phyloP scores from a whole-genome alignment of 345 rosid genomes.

The Camelina neglecta region DNA sequence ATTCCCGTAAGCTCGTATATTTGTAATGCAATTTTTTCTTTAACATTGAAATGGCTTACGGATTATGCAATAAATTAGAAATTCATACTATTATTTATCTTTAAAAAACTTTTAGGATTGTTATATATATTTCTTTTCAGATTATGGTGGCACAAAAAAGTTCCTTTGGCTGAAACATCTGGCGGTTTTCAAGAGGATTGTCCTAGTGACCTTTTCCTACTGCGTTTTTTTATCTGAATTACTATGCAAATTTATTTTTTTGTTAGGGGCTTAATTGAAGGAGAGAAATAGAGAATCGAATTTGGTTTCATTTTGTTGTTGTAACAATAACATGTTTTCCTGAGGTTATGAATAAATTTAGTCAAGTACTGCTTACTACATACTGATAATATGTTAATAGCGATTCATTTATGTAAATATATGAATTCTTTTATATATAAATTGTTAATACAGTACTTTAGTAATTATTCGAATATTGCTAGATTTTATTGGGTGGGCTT shows the following conservation, averaged over 20 bases:
- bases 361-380: not conserved
- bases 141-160: not conserved
- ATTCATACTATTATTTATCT: not conserved
- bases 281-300: not conserved
- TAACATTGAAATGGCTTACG: not conserved
- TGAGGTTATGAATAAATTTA: not conserved
- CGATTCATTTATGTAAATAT: too few species aligned
- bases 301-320: not conserved
- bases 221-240: not conserved
- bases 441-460: not conserved
- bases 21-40: too few species aligned
- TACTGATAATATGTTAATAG: too few species aligned
- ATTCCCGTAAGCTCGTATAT: not conserved
- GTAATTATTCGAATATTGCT: constrained; percentile 1
- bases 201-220: not conserved
- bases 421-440: not conserved
- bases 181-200: not conserved
- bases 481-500: constrained; percentile 6
- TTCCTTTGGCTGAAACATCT: not conserved
- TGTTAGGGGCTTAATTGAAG: not conserved
- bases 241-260: not conserved
- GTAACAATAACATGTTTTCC: not conserved
- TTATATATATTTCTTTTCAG: not conserved
- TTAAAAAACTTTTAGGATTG: not conserved
- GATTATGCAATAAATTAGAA: not conserved